Conservation (phyloP, 768 basidiomycete species). For the Kwoniella mangroviensis region DNA sequence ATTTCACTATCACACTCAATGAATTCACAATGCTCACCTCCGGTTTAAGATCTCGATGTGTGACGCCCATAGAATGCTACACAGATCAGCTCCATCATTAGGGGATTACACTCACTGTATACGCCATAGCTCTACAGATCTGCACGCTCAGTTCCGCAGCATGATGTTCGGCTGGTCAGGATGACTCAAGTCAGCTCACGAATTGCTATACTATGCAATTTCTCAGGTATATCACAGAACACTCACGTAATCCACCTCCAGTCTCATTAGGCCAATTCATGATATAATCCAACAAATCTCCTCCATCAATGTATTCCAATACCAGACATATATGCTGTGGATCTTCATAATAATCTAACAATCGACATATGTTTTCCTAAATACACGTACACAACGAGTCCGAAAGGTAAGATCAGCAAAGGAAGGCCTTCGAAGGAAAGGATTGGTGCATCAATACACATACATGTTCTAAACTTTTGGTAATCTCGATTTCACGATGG, state of each 20-base stretch:
- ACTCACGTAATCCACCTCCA: constrained; percentile 67
- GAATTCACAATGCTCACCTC: constrained; percentile 31
- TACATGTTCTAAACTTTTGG: constrained; percentile 73
- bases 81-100: constrained; percentile 1
- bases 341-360: constrained; percentile 77
- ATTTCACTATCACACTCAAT: constrained; percentile 3
- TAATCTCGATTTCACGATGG: constrained; percentile 76
- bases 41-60: constrained; percentile 94
- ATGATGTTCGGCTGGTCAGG: constrained; percentile 60
- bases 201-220: neutral
- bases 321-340: constrained; percentile 66
- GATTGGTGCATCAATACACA: constrained; percentile 18
- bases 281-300: constrained; percentile 80
- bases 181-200: neutral
- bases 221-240: neutral
- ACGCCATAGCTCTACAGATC: constrained; percentile 70
- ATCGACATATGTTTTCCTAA: constrained; percentile 75
- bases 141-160: constrained; percentile 76
- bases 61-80: constrained; percentile 68
- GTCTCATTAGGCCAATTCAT: constrained; percentile 57
- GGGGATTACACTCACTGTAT: constrained; percentile 44
- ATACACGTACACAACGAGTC: neutral
- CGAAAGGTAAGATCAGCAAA: neutral
- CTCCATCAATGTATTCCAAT: constrained; percentile 82
- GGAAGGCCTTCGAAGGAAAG: neutral